A percentile compares a stretch with the other conserved stretches of the same genome.
These are phyloP conservation scores for Jaapia argillacea DNA, from an alignment of 768 basidiomycete species.

Conservation along the genomic window DNA sequence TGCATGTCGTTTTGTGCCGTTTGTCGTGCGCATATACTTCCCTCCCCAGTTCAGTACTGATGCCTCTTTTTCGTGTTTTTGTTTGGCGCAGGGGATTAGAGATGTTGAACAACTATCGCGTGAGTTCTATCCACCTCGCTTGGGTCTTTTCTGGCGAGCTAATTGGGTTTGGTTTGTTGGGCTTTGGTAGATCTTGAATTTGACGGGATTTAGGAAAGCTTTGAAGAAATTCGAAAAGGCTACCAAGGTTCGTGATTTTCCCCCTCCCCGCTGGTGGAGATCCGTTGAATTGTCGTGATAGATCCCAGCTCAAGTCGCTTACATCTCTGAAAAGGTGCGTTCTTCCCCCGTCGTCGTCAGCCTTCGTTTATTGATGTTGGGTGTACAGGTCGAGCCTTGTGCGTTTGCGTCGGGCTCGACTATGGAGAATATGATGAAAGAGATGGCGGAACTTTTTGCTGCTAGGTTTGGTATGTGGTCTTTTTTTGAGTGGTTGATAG, in stretches of 20 bases:
- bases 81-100: constrained; percentile 52
- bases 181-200: constrained; percentile 49
- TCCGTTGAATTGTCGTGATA: constrained; percentile 14
- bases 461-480: constrained; percentile 63
- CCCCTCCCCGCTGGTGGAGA: neutral
- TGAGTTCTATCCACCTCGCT: too few relatives aligned
- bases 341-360: neutral
- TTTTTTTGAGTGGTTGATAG: too few relatives aligned
- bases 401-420: constrained; percentile 54
- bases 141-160: neutral
- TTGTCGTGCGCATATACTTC: constrained; percentile 5
- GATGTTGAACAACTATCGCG: constrained; percentile 82
- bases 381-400: constrained; percentile 49
- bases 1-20: too few relatives aligned
- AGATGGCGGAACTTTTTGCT: constrained; percentile 74
- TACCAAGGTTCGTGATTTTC: constrained; percentile 39
- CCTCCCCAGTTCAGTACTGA: constrained; percentile 1
- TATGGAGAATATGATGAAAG: constrained; percentile 57
- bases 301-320: constrained; percentile 65
- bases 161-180: neutral
- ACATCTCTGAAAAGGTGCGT: constrained; percentile 71
- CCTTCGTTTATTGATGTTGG: neutral
- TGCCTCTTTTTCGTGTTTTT: neutral
- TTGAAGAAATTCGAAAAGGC: constrained; percentile 81
- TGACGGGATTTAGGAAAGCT: constrained; percentile 83